Evolutionary conservation across 352 stramenopile genomes (phyloP), one percentile per base, ranked within the genome.

Genomic region (Globisporangium apiculatum): DNA sequence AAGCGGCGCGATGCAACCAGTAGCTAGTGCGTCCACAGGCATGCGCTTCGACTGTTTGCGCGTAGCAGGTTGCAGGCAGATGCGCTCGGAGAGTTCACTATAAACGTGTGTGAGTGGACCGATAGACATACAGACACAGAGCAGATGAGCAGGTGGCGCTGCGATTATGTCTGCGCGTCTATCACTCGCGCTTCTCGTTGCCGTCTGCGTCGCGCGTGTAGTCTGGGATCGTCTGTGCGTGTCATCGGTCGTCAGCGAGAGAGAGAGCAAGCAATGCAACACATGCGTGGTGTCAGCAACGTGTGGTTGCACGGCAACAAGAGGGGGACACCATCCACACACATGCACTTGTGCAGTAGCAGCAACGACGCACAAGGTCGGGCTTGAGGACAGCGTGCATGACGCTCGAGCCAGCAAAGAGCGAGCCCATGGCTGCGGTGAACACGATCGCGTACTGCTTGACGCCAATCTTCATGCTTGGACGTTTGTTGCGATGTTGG

Each of bases 321-420:
- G 7, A 7, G 11, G 14, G 42, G 18, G 2, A 24, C 18, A 24
- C 18, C 18, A 24, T 24, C 18, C 18, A 24, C 18, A 24, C 18
- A 24, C 18, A 24, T 24, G 18, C 18, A 24, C 18, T 24, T 24
- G 18, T 24, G 1, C 18, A 24, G 18, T 24, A 24, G 15, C 15
- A 49, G 4, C 14, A 24, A 17, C 15, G 41, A 72, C 77, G 51
- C 69, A 92, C 82, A 48, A 94, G 64, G 45, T 94, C 84, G 4
- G 84, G 84, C 61, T 94, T 82, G 50, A 94, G 76, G 38, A 94
- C 69, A 10, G 70, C 71, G 65, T 94, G 84, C 82, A 94, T 94
- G 66, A 79, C 73, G 66, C 73, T 88, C 38, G 84, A 94, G 38
- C 84, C 84, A 7, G 84, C 82, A 60, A 94, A 91, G 57, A 94